phyloP scores from a whole-genome alignment of 2,329 filamentous ascomycete genomes.

The Apiospora malaysiana region DNA sequence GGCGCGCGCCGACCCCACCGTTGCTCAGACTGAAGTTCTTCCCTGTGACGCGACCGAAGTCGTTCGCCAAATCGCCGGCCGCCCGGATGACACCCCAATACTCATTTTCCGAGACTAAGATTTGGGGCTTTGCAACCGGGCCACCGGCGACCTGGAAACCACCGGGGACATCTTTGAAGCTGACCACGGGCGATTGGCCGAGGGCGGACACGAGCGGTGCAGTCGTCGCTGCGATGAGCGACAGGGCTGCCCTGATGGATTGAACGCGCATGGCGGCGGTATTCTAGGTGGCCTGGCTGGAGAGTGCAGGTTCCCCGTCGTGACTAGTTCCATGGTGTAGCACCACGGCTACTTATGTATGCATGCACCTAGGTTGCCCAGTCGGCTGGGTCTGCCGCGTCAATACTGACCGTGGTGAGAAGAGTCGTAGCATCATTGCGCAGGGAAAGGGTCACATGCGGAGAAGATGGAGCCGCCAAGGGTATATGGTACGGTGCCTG shows the following conservation, averaged over 20 bases:
- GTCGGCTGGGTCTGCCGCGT: neutral
- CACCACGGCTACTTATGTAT: neutral
- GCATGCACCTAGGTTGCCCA: neutral
- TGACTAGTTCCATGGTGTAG: neutral
- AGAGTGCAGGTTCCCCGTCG: neutral
- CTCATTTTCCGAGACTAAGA: conserved; percentile 63
- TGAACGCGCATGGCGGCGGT: neutral
- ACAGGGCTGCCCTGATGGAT: neutral
- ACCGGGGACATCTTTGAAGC: conserved; percentile 30
- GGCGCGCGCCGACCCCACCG: conserved; percentile 43
- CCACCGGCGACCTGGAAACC: conserved; percentile 37
- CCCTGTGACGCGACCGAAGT: conserved; percentile 75
- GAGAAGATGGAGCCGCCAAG: neutral
- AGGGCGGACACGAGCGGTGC: conserved; percentile 30
- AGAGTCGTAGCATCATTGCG: neutral
- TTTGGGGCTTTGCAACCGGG: conserved; percentile 39
- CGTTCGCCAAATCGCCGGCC: conserved; percentile 68
- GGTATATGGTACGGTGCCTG: conserved; percentile 2
- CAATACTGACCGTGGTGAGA: neutral
- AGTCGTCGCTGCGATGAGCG: conserved; percentile 23
- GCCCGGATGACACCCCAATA: conserved; percentile 73
- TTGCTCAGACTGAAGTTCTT: conserved; percentile 66
- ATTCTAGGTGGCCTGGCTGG: neutral
- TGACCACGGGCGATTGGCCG: conserved; percentile 38
- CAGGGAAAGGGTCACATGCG: neutral